Percentiles rank a stretch among this genome's conserved stretches.
These are phyloP conservation scores for Tubosaeta sp. DNA, from an alignment of 768 basidiomycete genomes.

Conservation along the genomic window DNA sequence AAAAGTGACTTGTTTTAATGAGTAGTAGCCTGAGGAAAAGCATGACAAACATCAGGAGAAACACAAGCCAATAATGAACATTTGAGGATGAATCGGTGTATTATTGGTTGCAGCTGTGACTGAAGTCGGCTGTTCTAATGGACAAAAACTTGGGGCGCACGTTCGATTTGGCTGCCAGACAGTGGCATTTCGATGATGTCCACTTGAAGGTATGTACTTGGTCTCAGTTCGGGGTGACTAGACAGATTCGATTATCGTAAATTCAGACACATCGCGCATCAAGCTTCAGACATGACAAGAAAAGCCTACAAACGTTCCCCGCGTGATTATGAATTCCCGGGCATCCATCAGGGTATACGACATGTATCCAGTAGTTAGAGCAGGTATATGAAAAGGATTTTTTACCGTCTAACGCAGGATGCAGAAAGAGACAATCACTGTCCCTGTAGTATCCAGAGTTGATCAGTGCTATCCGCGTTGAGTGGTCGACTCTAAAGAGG, in stretches of 20 bases:
- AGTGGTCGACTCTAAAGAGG: not conserved
- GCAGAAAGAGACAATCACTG: not conserved
- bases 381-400: not conserved
- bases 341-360: constrained; percentile 1
- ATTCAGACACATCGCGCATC: not conserved
- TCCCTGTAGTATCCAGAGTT: not conserved
- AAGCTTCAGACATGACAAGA: not conserved
- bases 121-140: no score
- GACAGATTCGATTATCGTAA: not conserved
- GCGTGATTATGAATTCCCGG: not conserved
- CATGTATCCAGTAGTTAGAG: not conserved
- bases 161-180: no score
- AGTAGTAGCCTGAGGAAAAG: no score
- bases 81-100: no score
- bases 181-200: no score
- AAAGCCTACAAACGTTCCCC: not conserved
- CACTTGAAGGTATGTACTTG: no score
- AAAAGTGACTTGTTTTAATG: no score
- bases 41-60: no score
- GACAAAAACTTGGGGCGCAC: no score
- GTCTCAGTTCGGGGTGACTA: no score
- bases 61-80: no score
- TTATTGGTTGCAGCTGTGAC: no score
- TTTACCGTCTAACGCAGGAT: not conserved
- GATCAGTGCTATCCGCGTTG: not conserved